A percentile compares a stretch with the other conserved stretches of the same genome.
Conservation (phyloP, 257 asterid species). For the Linaria vulgaris region DNA sequence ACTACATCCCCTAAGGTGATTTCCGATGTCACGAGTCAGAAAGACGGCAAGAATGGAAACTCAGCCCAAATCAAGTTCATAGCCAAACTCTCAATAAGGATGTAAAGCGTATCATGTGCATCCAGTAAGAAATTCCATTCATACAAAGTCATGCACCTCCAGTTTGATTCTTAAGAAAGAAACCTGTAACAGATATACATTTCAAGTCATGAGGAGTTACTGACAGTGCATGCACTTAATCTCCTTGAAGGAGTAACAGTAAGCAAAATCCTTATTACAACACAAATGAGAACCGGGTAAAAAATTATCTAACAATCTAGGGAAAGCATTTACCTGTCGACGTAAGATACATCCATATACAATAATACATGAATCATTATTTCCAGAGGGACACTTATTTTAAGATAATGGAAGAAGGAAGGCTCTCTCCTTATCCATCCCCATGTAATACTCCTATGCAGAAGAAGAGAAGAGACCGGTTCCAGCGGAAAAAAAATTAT, state of each 20-base stretch:
- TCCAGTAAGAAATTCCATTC: slow-evolving; percentile 10
- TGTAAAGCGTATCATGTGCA: slow-evolving; percentile 25
- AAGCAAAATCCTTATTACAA: slow-evolving; percentile 21
- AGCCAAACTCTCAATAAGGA: slow-evolving; percentile 13
- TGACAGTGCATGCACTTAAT: slow-evolving; percentile 10
- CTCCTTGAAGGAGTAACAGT: slow-evolving; percentile 1
- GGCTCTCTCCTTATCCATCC: slow-evolving; percentile 1
- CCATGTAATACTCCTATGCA: slow-evolving; percentile 1
- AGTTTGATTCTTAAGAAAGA: slow-evolving; percentile 19
- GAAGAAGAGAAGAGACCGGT: background rate
- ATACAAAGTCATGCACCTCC: background rate
- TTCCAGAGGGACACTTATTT: slow-evolving; percentile 2
- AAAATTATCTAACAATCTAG: slow-evolving; percentile 11
- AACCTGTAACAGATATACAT: background rate
- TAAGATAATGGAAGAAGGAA: background rate
- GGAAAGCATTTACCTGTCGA: background rate
- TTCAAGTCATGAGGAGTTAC: slow-evolving; percentile 21
- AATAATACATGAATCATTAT: background rate
- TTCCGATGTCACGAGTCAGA: slow-evolving; percentile 23
- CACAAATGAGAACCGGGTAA: slow-evolving; percentile 21
- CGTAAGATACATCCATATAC: slow-evolving; percentile 11
- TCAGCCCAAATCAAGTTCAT: slow-evolving; percentile 22
- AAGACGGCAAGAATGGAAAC: slow-evolving; percentile 9
- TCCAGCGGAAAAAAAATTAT: background rate
- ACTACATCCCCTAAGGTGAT: slow-evolving; percentile 24